phyloP scores from a whole-genome alignment of 192 early-diverging fungal genomes.

The Paraglomus occultum region DNA sequence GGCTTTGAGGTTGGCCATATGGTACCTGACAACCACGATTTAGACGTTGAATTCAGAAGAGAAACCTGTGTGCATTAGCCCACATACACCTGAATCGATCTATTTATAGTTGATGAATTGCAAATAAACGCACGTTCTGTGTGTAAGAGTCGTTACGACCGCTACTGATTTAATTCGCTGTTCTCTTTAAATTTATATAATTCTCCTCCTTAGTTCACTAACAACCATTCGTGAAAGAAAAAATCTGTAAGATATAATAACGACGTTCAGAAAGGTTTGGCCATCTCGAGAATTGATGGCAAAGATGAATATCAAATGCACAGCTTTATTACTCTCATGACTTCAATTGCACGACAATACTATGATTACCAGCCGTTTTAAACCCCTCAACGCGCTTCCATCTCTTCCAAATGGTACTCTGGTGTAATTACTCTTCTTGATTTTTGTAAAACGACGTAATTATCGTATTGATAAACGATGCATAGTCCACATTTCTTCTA shows the following conservation, averaged over 20 bases:
- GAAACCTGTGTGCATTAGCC: too few species aligned
- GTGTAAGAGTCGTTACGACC: too few species aligned
- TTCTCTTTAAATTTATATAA: too few species aligned
- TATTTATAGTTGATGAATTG: too few species aligned
- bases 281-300: too few species aligned
- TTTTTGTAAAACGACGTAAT: slow-evolving; percentile 25
- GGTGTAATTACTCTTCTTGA: slow-evolving; percentile 45
- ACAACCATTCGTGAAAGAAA: slow-evolving; percentile 67
- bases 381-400: slow-evolving; percentile 77
- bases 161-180: too few species aligned
- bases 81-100: too few species aligned
- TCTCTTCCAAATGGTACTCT: slow-evolving; percentile 73
- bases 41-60: slow-evolving; percentile 63
- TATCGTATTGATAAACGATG: slow-evolving; percentile 39
- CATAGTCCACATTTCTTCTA: slow-evolving; percentile 37
- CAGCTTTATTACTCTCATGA: slow-evolving; percentile 71
- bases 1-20: slow-evolving; percentile 86
- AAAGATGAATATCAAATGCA: too few species aligned
- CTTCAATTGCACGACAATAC: slow-evolving; percentile 82
- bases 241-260: too few species aligned
- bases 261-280: too few species aligned
- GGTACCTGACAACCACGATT: slow-evolving; percentile 92
- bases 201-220: slow-evolving; percentile 53
- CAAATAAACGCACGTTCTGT: too few species aligned
- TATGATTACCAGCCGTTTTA: slow-evolving; percentile 84